phyloP scores from a whole-genome alignment of 83 land plant genomes.

The Thuja plicata region DNA sequence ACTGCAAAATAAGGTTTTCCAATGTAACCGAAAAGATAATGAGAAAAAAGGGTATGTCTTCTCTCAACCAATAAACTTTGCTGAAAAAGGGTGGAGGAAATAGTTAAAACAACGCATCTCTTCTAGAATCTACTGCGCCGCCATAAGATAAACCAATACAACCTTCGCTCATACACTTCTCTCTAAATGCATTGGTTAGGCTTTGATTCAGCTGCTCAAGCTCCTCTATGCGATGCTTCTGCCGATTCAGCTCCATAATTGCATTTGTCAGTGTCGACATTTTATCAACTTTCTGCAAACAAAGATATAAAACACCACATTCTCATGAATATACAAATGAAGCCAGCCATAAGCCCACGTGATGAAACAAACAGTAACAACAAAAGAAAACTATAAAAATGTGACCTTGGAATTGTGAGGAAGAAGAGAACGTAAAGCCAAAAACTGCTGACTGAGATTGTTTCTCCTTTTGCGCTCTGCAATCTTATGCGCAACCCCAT shows the following conservation, averaged over 20 bases:
- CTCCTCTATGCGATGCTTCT: neutral
- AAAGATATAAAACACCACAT: neutral
- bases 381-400: neutral
- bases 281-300: neutral
- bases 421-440: neutral
- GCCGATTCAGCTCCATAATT: neutral
- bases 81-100: no score
- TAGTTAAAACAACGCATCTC: neutral
- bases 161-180: neutral
- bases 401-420: neutral
- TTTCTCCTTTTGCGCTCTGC: neutral
- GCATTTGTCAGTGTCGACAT: neutral
- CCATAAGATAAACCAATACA: neutral
- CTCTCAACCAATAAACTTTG: no score
- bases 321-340: neutral
- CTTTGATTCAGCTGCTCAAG: neutral
- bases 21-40: no score
- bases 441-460: neutral
- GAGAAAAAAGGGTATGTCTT: no score
- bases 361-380: neutral
- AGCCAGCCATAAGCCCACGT: no score
- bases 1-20: no score
- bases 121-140: neutral
- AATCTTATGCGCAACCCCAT: neutral
- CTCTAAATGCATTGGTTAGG: neutral